phyloP scores from a whole-genome alignment of 2,329 filamentous ascomycete genomes.

The Hymenoscyphus linearis region DNA sequence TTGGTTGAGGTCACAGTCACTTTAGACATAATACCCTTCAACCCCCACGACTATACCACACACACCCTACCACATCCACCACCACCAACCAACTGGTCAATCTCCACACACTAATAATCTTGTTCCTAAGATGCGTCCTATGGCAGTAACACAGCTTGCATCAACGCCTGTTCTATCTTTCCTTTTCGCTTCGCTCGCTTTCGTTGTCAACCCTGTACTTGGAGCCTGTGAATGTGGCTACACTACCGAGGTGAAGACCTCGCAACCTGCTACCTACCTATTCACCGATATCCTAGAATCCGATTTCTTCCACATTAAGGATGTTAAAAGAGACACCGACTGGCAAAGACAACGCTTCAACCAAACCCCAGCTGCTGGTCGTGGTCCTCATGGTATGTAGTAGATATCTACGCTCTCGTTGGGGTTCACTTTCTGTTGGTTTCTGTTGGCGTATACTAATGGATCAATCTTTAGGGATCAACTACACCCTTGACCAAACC shows the following conservation, averaged over 20 bases:
- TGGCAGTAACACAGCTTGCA: not conserved
- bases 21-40: not conserved
- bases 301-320: conserved; percentile 57
- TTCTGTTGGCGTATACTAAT: not conserved
- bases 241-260: conserved; percentile 42
- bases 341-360: conserved; percentile 68
- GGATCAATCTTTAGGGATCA: conserved; percentile 38
- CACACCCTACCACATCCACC: no score
- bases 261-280: conserved; percentile 36
- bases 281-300: conserved; percentile 69
- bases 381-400: conserved; percentile 50
- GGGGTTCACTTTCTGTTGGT: not conserved
- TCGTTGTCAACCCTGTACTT: conserved; percentile 13
- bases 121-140: not conserved
- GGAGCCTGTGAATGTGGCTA: conserved; percentile 71
- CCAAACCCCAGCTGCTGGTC: conserved; percentile 49
- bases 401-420: not conserved
- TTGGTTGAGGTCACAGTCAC: not conserved
- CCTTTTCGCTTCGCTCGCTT: not conserved
- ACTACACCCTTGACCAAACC: conserved; percentile 53
- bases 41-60: not conserved
- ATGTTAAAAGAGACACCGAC: conserved; percentile 46
- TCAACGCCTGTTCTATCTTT: not conserved
- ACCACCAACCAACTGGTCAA: no score
- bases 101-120: not conserved